Base-by-base conservation (phyloP, 2,329 filamentous ascomycete genomes). In the Ophiostoma australiae region DNA sequence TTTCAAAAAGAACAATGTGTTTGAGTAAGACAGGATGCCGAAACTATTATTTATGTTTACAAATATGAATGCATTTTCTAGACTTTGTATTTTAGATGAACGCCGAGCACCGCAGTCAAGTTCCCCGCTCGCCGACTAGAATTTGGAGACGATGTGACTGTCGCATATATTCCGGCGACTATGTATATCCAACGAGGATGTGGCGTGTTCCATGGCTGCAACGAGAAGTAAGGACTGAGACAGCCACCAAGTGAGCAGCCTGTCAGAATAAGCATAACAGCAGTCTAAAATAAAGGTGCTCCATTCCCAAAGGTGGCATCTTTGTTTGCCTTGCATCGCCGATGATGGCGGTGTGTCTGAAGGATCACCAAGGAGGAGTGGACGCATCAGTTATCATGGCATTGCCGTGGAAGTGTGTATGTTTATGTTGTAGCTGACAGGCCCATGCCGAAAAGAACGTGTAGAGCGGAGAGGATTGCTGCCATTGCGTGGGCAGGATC, bases 1-100 rank as follows among this genome's bases (percentile, higher is more conserved):
- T 35, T 74, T 79, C 11, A 69, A 75, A 17, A 77, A 75, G 70
- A 72, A 75, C 44, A 48, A 70, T 1, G 76, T 77, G 2, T 77
- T 77, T 67, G 27, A 69, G 52, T 61, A 7, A 20, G 23, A n/a
- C 17, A 65, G 23, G 23, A 44, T 63, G 58, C 58, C 13, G n/a
- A 27, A 13, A 35, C 17, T 63, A 27, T n/a, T 41, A 11, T 41
- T 8, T 13, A 41, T 10, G 8, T 39, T 41, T 41, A 15, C 13
- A 41, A 41, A 4, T 10, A 11, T 41, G 13, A 41, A 13, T 41
- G 4, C 39, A 41, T 41, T 37, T 37, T 37, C 35, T 10, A 37
- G 10, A 7, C 15, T 11, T 41, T 11, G 39, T 41, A 10, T 13
- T 13, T 61, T 27, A 31, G 27, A 61, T 58, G 7, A 27, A 23